Base-by-base conservation (phyloP, 345 rosid species). In the Raphanus sativus region DNA sequence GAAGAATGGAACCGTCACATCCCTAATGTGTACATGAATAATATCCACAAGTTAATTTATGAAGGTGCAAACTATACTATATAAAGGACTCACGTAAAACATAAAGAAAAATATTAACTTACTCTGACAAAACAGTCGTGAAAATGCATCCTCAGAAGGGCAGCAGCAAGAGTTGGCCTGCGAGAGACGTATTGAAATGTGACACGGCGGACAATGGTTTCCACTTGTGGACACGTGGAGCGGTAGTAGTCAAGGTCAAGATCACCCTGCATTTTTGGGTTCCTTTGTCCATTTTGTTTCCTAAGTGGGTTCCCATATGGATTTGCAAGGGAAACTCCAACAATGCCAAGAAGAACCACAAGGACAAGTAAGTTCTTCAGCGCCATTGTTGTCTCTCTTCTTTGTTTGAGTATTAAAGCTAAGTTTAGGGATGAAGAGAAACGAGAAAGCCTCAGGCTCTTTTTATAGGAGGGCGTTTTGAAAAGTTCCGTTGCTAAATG, bases 91-190 rank as follows among this genome's bases (percentile, higher is more conserved):
- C 60, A 55, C 4, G 8, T 17, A 17, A 3, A 55, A 55, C 28
- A 55, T 7, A 52, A 2, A 45, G 4, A 15, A 1, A 21, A 9
- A 2, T n/a, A 52, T 16, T 6, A 66, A 32, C 83, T 13, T 81
- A 85, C 88, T 82, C 88, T 71, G 15, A 85, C 81, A 15, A 85
- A 87, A 16, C 88, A 87, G 65, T 87, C 88, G 67, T 87, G 90
- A 54, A 87, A 87, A 81, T 84, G 48, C 87, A 86, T 77, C 73
- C 90, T 83, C 3, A 87, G 50, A 25, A 85, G 60, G 2, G 83
- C 30, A 0, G 90, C 87, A 1, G 90, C 89, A 62, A 87, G 85
- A 48, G 81, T 81, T 25, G 73, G 77, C 50, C 80, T 77, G 33
- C 71, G 62, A 5, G 82, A 77, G 24, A 86, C 84, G 78, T 70